Conservation (phyloP, 228 moss, liverwort and hornwort species). For the Sphagnum fallax region DNA sequence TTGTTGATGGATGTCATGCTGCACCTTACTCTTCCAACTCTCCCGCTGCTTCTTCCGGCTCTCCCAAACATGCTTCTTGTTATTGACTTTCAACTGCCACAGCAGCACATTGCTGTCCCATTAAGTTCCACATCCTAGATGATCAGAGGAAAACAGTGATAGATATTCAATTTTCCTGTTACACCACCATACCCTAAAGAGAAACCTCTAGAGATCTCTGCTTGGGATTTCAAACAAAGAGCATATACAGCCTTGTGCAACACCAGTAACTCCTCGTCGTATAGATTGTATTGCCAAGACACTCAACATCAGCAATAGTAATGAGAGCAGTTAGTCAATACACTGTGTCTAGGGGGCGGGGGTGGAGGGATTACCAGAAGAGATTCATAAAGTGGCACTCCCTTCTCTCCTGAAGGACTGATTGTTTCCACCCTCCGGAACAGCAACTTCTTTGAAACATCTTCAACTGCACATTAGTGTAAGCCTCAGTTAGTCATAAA, state of each 20-base stretch:
- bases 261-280: not conserved
- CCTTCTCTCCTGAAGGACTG: constrained; percentile 48
- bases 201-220: not conserved
- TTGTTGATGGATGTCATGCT: not conserved
- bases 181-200: not conserved
- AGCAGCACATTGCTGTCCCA: not conserved
- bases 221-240: not conserved
- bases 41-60: constrained; percentile 35
- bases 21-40: constrained; percentile 33
- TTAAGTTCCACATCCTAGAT: not conserved
- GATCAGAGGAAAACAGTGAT: not conserved
- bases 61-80: constrained; percentile 43
- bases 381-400: constrained; percentile 47
- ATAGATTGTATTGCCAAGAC: too few species aligned
- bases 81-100: constrained; percentile 42
- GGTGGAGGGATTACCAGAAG: constrained; percentile 28
- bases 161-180: too few species aligned
- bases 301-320: too few species aligned
- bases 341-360: too few species aligned
- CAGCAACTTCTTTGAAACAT: constrained; percentile 50
- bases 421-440: constrained; percentile 83
- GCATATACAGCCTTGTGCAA: not conserved
- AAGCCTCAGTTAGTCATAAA: not conserved
- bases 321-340: too few species aligned
- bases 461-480: constrained; percentile 18